Base-by-base conservation (phyloP, 495 filamentous ascomycete genomes). In the Tricharina praecox region DNA sequence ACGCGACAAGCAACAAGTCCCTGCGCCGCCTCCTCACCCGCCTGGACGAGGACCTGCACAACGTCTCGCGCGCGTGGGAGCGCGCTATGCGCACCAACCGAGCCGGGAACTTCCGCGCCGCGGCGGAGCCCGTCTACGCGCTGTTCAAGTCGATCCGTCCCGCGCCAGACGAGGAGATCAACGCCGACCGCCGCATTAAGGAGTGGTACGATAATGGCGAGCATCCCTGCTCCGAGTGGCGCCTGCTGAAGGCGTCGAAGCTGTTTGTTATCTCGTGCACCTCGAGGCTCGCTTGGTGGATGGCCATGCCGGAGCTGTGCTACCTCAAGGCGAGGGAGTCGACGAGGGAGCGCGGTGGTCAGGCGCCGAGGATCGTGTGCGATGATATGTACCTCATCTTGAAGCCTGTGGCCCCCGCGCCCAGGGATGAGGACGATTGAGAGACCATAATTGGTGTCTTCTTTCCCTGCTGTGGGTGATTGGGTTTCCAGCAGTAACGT, bases 251-350 rank as follows among this genome's bases (percentile, higher is more conserved):
- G 50, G 82, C 82, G 0, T 82, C 79, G 2, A 66, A 64, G 1
- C 62, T 68, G 2, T 85, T 81, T 32, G 50, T 58, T 33, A 67
- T 63, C 37, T 65, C 68, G 38, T 48, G 50, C 0, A 62, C 51
- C 0, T 65, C 45, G 15, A 57, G 37, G 5, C 73, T 82, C 39
- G 64, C 70, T 10, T 81, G 81, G 67, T 67, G 73, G 44, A 74
- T 82, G 32, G 77, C 77, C 8, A 80, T 78, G 0, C 67, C 67
- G 13, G 71, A 76, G 48, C 62, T 87, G 0, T 75, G 72, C 4
- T 64, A 68, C 24, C 67, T 87, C 13, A 88, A 87, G 56, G 70
- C 74, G 0, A 53, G 52, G 5, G 55, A 44, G 9, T 38, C 49
- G 30, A 42, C 11, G 21, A 23, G 34, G 35, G 20, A 8, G 30